Conservation (phyloP, 108 stramenopile genomes). For the Cyclotella choctawhatcheeana region DNA sequence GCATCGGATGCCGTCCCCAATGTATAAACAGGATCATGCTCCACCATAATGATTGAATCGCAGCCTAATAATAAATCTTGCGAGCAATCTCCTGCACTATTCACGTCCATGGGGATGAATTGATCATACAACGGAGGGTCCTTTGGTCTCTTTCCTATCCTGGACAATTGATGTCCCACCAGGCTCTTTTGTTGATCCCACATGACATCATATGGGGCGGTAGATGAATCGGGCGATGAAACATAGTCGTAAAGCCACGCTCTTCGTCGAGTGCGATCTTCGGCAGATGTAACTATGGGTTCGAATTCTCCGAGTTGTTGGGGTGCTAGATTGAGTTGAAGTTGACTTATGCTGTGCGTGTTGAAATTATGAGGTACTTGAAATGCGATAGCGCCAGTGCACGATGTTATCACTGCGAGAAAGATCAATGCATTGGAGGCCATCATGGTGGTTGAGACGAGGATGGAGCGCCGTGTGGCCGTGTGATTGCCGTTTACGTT, state of each 20-base stretch:
- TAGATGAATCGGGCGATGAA: constrained; percentile 15
- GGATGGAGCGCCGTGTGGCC: no score
- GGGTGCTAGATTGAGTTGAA: constrained; percentile 35
- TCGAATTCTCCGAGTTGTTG: constrained; percentile 73
- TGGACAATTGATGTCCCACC: constrained; percentile 52
- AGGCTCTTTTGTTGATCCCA: constrained; percentile 70
- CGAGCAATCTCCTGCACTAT: constrained; percentile 9
- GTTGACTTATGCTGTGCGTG: background rate
- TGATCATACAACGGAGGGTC: constrained; percentile 52
- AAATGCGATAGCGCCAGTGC: background rate
- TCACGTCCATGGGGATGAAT: constrained; percentile 43
- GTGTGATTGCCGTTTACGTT: no score
- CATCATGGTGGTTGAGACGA: no score
- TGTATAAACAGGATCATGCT: constrained; percentile 86
- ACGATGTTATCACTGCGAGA: background rate
- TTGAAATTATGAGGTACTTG: background rate
- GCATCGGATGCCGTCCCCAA: constrained; percentile 86
- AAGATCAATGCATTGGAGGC: no score
- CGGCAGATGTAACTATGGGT: constrained; percentile 22
- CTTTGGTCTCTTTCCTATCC: constrained; percentile 53
- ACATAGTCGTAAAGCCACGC: constrained; percentile 66
- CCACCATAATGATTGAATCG: constrained; percentile 76
- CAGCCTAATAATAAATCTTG: constrained; percentile 29
- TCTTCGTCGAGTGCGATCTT: constrained; percentile 35
- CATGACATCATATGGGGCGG: constrained; percentile 49